phyloP scores from a whole-genome alignment of 495 filamentous ascomycete genomes.

The Xylaria flabelliformis region DNA sequence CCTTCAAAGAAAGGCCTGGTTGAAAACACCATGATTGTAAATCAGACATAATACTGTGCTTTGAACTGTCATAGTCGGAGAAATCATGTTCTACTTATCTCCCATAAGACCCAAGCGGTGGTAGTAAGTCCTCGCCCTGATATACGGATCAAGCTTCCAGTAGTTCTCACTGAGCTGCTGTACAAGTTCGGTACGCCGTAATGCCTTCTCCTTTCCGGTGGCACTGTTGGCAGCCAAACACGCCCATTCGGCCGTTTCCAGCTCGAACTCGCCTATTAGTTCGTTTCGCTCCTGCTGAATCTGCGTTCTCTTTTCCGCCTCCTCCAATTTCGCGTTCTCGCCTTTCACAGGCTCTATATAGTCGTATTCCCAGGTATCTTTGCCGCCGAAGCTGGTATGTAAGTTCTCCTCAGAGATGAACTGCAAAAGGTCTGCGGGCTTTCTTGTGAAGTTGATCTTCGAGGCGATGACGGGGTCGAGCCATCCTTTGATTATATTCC shows the following conservation, averaged over 20 bases:
- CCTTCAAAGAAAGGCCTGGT: neutral
- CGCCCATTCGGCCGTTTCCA: slow-evolving; percentile 12
- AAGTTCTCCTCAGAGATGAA: slow-evolving; percentile 22
- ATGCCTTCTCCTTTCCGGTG: neutral
- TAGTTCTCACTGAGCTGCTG: slow-evolving; percentile 10
- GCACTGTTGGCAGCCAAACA: neutral
- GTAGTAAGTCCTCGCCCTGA: slow-evolving; percentile 15
- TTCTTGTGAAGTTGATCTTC: slow-evolving; percentile 28
- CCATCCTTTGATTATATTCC: slow-evolving; percentile 28
- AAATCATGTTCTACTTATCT: neutral
- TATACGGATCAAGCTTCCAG: slow-evolving; percentile 26
- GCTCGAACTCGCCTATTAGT: slow-evolving; percentile 19
- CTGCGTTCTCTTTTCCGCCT: slow-evolving; percentile 10
- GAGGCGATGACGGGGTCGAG: slow-evolving; percentile 27
- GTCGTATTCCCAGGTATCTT: slow-evolving; percentile 21
- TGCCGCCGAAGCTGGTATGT: slow-evolving; percentile 18
- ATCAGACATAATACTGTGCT: neutral
- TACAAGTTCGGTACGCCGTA: neutral
- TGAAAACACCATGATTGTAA: neutral
- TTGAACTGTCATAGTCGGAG: neutral
- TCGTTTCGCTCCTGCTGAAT: slow-evolving; percentile 13
- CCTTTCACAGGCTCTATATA: slow-evolving; percentile 22
- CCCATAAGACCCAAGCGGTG: slow-evolving; percentile 16
- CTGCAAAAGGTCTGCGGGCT: slow-evolving; percentile 15
- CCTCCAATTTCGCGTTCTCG: slow-evolving; percentile 19